Conservation (phyloP, 768 basidiomycete genomes). For the Lentinula lateritia region DNA sequence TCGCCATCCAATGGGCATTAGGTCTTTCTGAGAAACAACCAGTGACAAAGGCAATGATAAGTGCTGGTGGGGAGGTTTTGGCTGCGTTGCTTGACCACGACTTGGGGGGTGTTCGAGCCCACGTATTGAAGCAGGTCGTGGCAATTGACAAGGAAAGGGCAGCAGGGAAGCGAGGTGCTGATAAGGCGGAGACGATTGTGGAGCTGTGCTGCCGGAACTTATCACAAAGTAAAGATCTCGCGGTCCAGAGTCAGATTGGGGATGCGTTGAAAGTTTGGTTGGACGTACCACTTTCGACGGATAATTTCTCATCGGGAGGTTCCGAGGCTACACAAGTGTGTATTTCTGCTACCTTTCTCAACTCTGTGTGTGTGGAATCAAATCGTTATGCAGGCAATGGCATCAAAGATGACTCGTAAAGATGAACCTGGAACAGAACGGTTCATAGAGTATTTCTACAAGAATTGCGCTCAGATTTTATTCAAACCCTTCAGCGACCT, state of each 20-base stretch:
- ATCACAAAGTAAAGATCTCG: slow-evolving; percentile 75
- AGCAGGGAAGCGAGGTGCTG: slow-evolving; percentile 48
- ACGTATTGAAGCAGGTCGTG: slow-evolving; percentile 76
- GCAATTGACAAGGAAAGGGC: slow-evolving; percentile 65
- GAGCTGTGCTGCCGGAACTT: slow-evolving; percentile 73
- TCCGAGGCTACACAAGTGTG: slow-evolving; percentile 28
- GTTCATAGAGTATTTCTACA: slow-evolving; percentile 94
- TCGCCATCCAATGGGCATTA: slow-evolving; percentile 91
- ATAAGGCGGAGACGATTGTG: slow-evolving; percentile 69
- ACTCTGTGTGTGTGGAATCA: neutral
- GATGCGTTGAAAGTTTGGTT: slow-evolving; percentile 82
- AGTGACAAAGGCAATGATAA: slow-evolving; percentile 52
- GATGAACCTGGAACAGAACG: slow-evolving; percentile 85
- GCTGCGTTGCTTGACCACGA: slow-evolving; percentile 88
- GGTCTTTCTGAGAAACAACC: slow-evolving; percentile 56
- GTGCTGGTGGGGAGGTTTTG: slow-evolving; percentile 82
- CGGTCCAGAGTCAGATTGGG: slow-evolving; percentile 85
- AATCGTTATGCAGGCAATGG: neutral
- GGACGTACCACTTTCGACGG: slow-evolving; percentile 58
- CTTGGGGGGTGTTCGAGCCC: slow-evolving; percentile 75
- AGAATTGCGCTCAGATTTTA: slow-evolving; percentile 69
- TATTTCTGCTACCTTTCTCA: neutral
- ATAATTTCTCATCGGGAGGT: slow-evolving; percentile 26
- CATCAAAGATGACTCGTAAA: slow-evolving; percentile 38
- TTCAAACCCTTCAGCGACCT: slow-evolving; percentile 76